Base-by-base conservation (phyloP, 2,329 filamentous ascomycete species). In the Neofusicoccum laricinum region DNA sequence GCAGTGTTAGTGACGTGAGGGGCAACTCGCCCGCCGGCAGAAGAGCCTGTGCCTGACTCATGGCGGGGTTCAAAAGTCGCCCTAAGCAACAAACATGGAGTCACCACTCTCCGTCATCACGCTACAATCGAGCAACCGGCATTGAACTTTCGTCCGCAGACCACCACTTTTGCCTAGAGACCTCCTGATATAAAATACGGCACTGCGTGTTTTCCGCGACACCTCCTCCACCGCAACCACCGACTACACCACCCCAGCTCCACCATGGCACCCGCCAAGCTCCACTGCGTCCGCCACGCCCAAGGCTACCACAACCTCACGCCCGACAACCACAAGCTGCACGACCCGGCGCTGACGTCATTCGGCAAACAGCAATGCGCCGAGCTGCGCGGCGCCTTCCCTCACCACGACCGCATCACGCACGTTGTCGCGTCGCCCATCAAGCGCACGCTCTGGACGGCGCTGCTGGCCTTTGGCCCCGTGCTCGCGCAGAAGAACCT, bases 221-320 rank as follows among this genome's bases (percentile, higher is more conserved):
- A 49, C 7, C 32, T 15, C 14, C 34, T 17, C 38, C 14, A 30
- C 34, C 12, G 4, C 17, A 25, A 11, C 14, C n/a, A 48, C 14
- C 4, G 58, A 30, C 21, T 34, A 19, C 14, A 4, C 21, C 14
- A 7, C 40, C 7, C 21, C 19, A 32, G 15, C 32, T 48, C 11
- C 30, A 61, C 53, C 49, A 78, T 78, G 76, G 65, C 75, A 14
- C 73, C 74, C 14, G 85, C 81, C 48, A 57, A 41, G 19, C 80
- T 91, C 68, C 86, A 90, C 76, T 81, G 90, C 69, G 85, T 92
- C 71, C 89, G 90, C 77, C 90, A 92, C 76, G 90, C 89, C 12
- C 78, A 82, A 75, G 93, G 92, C 78, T 87, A 86, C 74, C 93
- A 97, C 84, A 97, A 97, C 77, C 85, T 95, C 72, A 73, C 92